Conservation (phyloP, 2,329 filamentous ascomycete species). For the Coniochaeta sp. region DNA sequence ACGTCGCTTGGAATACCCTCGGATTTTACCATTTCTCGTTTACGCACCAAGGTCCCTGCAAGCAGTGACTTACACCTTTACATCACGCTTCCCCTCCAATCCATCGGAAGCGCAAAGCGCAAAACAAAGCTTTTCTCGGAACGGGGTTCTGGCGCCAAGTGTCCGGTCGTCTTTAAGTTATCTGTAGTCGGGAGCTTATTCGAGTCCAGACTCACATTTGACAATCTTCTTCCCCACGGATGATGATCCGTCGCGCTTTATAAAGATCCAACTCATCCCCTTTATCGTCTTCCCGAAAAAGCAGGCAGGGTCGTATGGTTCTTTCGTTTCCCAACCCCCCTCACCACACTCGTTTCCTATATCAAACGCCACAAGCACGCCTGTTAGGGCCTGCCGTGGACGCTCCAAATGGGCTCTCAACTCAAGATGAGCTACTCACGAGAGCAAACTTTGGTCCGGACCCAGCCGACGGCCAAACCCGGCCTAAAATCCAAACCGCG, state of each 20-base stretch:
- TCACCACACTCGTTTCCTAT: neutral
- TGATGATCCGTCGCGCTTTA: neutral
- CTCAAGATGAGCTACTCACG: constrained; percentile 14
- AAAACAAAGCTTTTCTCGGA: neutral
- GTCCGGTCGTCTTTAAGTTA: neutral
- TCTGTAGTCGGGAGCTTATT: neutral
- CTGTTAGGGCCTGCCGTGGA: neutral
- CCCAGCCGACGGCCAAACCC: constrained; percentile 5
- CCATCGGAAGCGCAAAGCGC: no score
- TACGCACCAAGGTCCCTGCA: neutral
- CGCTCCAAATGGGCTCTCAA: constrained; percentile 12
- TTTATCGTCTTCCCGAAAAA: neutral
- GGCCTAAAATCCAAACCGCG: constrained; percentile 1
- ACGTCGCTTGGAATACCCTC: neutral
- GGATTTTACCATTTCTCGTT: neutral
- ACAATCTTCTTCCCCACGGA: neutral
- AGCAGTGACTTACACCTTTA: neutral
- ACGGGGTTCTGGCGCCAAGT: neutral
- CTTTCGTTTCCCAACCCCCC: neutral
- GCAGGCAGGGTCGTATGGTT: neutral
- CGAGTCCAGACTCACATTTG: neutral
- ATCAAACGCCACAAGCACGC: no score
- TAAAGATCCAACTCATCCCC: neutral
- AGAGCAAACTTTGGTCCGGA: constrained; percentile 8
- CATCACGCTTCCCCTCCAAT: no score